Percentiles rank a stretch among this genome's conserved stretches.
These are phyloP conservation scores for Megacollybia marginata DNA, from an alignment of 768 basidiomycete genomes.

Conservation along the genomic window DNA sequence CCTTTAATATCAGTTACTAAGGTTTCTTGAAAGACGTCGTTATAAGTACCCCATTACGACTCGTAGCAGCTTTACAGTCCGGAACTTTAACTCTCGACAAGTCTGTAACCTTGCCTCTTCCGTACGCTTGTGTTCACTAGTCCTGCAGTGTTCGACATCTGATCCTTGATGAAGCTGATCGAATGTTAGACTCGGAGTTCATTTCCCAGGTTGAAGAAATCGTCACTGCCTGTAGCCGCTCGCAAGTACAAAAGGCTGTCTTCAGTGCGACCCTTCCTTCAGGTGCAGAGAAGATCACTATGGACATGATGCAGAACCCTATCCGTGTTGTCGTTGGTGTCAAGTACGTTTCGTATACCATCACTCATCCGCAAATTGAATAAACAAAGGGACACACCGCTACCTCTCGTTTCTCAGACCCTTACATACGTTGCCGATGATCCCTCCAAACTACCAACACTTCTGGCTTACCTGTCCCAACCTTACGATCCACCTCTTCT, in stretches of 20 bases:
- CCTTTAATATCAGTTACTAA: background rate
- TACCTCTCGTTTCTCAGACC: constrained; percentile 83
- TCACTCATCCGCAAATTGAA: constrained; percentile 1
- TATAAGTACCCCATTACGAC: constrained; percentile 85
- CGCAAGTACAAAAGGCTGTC: constrained; percentile 73
- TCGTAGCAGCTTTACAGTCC: constrained; percentile 74
- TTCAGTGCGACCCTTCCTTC: constrained; percentile 95
- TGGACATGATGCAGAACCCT: constrained; percentile 78
- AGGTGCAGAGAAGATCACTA: constrained; percentile 78
- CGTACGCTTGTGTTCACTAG: constrained; percentile 5
- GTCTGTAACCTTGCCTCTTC: constrained; percentile 34
- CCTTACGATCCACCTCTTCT: constrained; percentile 89
- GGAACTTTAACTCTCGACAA: constrained; percentile 62
- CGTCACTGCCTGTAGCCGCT: constrained; percentile 64
- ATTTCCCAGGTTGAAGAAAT: constrained; percentile 85
- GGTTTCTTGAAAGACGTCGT: constrained; percentile 61
- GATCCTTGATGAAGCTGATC: constrained; percentile 86
- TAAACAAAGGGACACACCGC: constrained; percentile 75
- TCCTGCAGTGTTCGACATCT: constrained; percentile 70
- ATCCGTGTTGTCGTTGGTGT: constrained; percentile 94
- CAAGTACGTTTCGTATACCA: constrained; percentile 52
- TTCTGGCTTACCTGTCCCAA: constrained; percentile 71
- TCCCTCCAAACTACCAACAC: constrained; percentile 86
- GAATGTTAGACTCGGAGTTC: constrained; percentile 87
- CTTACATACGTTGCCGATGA: constrained; percentile 92